Conservation (phyloP, 2,329 filamentous ascomycete genomes). For the Pestalotiopsis sp. region DNA sequence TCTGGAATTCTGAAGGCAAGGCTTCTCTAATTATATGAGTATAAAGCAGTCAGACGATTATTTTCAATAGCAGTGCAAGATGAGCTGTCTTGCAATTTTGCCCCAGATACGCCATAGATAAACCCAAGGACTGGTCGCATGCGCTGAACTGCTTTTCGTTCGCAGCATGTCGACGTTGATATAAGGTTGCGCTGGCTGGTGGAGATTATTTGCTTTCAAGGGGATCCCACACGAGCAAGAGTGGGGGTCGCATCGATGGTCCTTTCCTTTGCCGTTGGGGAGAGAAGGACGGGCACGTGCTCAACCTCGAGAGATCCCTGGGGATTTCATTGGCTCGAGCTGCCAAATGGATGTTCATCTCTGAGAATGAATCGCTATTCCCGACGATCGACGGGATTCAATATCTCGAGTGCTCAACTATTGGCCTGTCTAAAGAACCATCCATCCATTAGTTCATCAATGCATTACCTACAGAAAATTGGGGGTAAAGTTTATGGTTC, state of each 20-base stretch:
- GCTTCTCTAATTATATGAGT: no score
- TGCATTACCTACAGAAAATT: not conserved
- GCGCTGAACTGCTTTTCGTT: not conserved
- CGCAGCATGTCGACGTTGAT: not conserved
- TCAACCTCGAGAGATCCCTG: not conserved
- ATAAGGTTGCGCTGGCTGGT: constrained; percentile 6
- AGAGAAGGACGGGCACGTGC: not conserved
- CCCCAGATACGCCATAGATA: no score
- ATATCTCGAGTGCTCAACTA: no score
- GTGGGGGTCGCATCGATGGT: not conserved
- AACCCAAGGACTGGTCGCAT: not conserved
- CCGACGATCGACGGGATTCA: not conserved
- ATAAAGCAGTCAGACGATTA: no score
- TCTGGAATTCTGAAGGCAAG: no score
- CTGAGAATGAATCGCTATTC: not conserved
- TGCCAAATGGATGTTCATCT: not conserved
- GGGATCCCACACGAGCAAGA: not conserved
- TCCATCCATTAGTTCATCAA: not conserved
- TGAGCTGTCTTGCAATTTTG: no score
- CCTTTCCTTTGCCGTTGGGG: not conserved
- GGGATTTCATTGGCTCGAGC: not conserved
- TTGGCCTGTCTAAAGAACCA: no score
- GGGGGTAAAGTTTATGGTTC: not conserved
- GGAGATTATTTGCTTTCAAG: not conserved
- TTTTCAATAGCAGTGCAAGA: no score